Evolutionary conservation across 2,329 filamentous ascomycete species (phyloP), one percentile per base, ranked within the genome.

Genomic region (Podosphaera aphanis): DNA sequence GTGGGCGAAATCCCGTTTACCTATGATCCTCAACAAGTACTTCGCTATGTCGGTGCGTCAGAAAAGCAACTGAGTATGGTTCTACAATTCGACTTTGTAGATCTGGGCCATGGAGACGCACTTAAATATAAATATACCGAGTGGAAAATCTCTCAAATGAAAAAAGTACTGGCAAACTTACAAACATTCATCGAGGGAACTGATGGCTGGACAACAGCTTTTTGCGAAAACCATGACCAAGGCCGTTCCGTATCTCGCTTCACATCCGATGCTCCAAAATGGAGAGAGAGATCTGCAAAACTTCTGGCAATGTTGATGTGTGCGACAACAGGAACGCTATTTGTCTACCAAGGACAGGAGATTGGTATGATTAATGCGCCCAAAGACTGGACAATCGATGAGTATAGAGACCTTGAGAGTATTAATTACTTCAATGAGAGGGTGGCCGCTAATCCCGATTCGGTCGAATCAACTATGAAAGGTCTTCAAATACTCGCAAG

Each of bases 1-100:
- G 76, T 83, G 0, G 79, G 79, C 36, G 78, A 83, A 59, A 69
- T 79, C 25, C 74, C 76, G 0, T 61, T 70, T 52, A 77, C 75
- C 1, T 72, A 70, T 0, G 68, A 77, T 46, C 65, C 68, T 35
- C 56, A 60, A 5, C 63, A 70, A 29, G 72, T 79, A 1, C n/a
- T 47, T 27, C 58, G 78, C 15, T 67, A 67, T 2, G 67, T 70
- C 1, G 59, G 66, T 20, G 68, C 70, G 45, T 66, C 67, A 49
- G 31, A 47, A 8, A 43, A 47, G 33, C 70, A 79, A 57, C 60
- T 81, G 43, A 69, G 73, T 56, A 81, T 80, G 76, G 73, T 79
- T 1, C 80, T 81, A 59, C 72, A 74, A 50, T 76, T 76, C 48
- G 71, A 74, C 52, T 65, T 75, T 13, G 71, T 46, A 6, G 69